Evolutionary conservation across 2,329 filamentous ascomycete species (phyloP), one percentile per base, ranked within the genome.

Genomic region (Zymoseptoria crescenta): DNA sequence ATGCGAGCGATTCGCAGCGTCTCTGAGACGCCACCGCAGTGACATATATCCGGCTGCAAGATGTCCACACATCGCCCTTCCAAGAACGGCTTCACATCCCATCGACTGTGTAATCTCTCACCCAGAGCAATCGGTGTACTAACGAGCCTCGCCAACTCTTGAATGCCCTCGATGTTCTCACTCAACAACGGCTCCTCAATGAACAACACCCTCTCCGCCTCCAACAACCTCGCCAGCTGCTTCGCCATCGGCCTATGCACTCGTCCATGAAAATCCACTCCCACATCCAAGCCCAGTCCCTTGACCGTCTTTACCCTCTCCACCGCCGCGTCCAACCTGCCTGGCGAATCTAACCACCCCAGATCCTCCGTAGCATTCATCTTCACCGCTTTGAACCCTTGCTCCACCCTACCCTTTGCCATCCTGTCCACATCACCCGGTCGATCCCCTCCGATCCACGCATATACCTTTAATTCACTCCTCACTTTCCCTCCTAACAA

Each of bases 191-290:
- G 87, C 64, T 91, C 87, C 69, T 91, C 88, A 50, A 91, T 85
- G 70, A 91, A 91, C n/a, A 91, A 75, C 0, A 87, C 88, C 1
- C 79, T 78, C 64, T 88, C 80, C 0, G 87, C 86, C 62, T 87
- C 87, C 0, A 91, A 78, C 0, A 81, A 78, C 59, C 81, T 81
- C 1, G 86, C 86, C 2, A 92, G 79, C 65, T 91, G 88, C 65
- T 88, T 89, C 0, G 87, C 88, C 87, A 91, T 91, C n/a, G 87
- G 86, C 62, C 87, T 87, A 73, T 91, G 88, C 0, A 90, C 77
- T 8, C 87, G 82, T 2, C 88, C 89, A 69, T 92, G 89, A 72
- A 91, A 91, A 67, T 92, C 89, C 27, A 92, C 79, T 1, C 85
- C 89, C 0, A 81, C 87, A 58, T 91, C 87, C 65, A 92, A 80